Percentiles rank a stretch among this genome's conserved stretches.
These are phyloP conservation scores for Ophiocordyceps camponoti-saundersi DNA, from an alignment of 2,329 filamentous ascomycete species.

Conservation along the genomic window DNA sequence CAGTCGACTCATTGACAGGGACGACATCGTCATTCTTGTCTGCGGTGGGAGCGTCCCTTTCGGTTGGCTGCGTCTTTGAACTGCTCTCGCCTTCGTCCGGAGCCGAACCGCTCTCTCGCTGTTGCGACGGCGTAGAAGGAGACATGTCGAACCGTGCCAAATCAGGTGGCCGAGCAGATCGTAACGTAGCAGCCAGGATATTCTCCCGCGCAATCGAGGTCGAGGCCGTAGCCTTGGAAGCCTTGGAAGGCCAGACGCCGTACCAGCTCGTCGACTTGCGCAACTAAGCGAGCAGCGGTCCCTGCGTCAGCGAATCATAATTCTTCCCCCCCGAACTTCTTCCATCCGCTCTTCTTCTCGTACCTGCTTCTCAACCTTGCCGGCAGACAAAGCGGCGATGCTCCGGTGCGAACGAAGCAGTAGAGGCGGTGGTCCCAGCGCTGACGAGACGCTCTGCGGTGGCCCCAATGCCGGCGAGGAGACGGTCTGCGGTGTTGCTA, in stretches of 20 bases:
- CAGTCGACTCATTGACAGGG: background rate
- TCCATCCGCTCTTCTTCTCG: background rate
- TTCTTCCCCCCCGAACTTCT: background rate
- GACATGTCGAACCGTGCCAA: conserved; percentile 32
- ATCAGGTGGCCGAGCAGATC: conserved; percentile 26
- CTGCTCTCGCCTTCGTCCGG: background rate
- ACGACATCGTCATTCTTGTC: background rate
- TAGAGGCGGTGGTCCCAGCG: conserved; percentile 1
- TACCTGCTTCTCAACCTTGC: conserved; percentile 4
- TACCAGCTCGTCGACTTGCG: conserved; percentile 44
- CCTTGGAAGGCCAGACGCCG: conserved; percentile 38
- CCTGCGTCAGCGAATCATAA: background rate
- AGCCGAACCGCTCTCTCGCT: too few species aligned
- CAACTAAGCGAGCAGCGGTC: conserved; percentile 15
- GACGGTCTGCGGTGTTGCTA: conserved; percentile 4
- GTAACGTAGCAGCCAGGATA: conserved; percentile 38
- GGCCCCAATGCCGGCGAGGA: conserved; percentile 1
- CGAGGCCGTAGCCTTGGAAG: conserved; percentile 42
- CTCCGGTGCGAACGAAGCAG: background rate
- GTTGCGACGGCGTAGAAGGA: too few species aligned
- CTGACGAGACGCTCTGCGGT: background rate
- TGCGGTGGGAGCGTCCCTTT: conserved; percentile 1
- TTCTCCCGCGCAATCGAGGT: conserved; percentile 44
- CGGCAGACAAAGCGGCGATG: background rate
- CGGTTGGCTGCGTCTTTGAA: background rate